Base-by-base conservation (phyloP, 805 yeast species). In the Spathaspora boniae region DNA sequence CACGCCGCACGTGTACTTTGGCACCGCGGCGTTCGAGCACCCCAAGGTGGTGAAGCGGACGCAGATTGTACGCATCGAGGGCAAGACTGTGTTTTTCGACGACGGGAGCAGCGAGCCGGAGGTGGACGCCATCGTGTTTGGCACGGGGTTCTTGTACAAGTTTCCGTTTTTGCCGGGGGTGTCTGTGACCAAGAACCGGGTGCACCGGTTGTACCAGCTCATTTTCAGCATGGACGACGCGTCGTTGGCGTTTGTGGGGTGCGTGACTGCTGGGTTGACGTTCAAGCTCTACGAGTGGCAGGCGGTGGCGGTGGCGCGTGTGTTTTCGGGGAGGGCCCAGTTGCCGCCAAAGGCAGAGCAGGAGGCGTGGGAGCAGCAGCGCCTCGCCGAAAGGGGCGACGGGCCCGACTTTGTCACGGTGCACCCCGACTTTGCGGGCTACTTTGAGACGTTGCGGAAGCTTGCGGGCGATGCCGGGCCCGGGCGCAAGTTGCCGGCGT, bases 271-370 rank as follows among this genome's bases (percentile, higher is more conserved):
- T 23, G 70, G 65, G 2, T 49, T 67, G 17, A 56, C 68, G 0
- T 65, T 66, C 43, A 50, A 66, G 30, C 63, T 57, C 2, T 67
- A 60, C 45, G 72, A 68, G 41, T 65, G 54, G 46, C 73, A 68
- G 42, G 65, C 69, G 1, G 57, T 61, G 1, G 36, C 58, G 9
- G 60, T 60, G 1, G 48, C 70, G 2, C 42, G 69, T 20, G 54
- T 53, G 28, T 49, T 56, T 25, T 46, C 60, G 1, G 65, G 62
- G 5, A 50, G 58, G 37, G 46, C 53, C 2, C 27, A 42, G 3
- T 40, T 63, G 4, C 70, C 70, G 3, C 27, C 56, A 3, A 20
- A 38, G 5, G 36, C 48, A 28, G 60, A 54, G 14, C 68, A 61
- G 37, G 29, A 44, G 6, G 23, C 40, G 12, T 64, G 70, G 70